Evolutionary conservation across 164 flowering plant species (phyloP).

Genomic region (Nymphaea thermarum): DNA sequence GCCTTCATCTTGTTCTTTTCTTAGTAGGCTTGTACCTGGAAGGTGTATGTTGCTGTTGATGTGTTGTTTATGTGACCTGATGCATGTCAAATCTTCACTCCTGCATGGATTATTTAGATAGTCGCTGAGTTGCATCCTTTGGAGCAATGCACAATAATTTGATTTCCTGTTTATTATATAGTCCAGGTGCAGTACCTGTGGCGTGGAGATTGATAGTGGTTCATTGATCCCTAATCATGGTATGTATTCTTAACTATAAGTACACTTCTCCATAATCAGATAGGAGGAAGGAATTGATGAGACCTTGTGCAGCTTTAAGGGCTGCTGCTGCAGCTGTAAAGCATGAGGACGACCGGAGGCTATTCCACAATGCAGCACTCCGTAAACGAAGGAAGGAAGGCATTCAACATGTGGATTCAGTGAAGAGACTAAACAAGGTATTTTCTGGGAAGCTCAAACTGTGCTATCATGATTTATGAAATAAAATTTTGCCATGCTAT

Average conservation of each 20-base stretch:
- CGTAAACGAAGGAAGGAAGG: slow-evolving; percentile 80
- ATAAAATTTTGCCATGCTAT: too few relatives aligned
- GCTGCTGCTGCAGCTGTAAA: slow-evolving; percentile 90
- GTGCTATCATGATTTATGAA: too few relatives aligned
- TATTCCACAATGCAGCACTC: slow-evolving; percentile 73
- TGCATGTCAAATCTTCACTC: too few relatives aligned
- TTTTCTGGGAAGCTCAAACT: background rate
- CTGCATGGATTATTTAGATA: too few relatives aligned
- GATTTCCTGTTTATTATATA: slow-evolving; percentile 20
- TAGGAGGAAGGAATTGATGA: background rate
- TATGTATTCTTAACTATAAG: slow-evolving; percentile 11
- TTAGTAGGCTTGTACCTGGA: too few relatives aligned
- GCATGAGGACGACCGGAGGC: slow-evolving; percentile 80
- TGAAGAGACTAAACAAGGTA: slow-evolving; percentile 58
- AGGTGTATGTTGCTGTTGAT: too few relatives aligned
- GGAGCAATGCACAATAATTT: background rate
- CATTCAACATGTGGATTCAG: slow-evolving; percentile 44
- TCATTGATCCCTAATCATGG: slow-evolving; percentile 76
- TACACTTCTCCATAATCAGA: background rate
- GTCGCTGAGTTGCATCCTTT: too few relatives aligned
- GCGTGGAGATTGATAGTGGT: slow-evolving; percentile 53
- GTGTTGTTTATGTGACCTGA: too few relatives aligned
- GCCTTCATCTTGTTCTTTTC: too few relatives aligned
- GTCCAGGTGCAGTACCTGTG: slow-evolving; percentile 83
- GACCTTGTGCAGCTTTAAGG: slow-evolving; percentile 55